These are phyloP conservation scores for Elymus sibiricus DNA, from an alignment of 176 grass and related monocot genomes.

Conservation along the genomic window DNA sequence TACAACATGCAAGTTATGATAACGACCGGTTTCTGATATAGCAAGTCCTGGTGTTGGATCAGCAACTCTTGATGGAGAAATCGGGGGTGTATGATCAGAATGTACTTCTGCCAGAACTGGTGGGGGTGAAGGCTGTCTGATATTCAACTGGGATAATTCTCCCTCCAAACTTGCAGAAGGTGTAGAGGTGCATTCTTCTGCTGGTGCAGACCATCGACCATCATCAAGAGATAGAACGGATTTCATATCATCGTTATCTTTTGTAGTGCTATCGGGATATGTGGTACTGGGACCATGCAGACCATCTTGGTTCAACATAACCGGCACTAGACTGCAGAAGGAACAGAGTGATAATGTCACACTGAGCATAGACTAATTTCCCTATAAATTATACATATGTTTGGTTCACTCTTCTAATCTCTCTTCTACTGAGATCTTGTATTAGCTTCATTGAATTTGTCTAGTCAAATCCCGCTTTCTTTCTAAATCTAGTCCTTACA, in stretches of 20 bases:
- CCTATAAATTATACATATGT: constrained; percentile 23
- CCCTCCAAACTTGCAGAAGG: constrained; percentile 51
- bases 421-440: constrained; percentile 5
- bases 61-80: constrained; percentile 82
- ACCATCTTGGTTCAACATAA: constrained; percentile 58
- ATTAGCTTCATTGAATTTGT: background rate
- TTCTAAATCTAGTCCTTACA: background rate
- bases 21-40: constrained; percentile 43
- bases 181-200: constrained; percentile 43
- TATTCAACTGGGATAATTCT: constrained; percentile 65
- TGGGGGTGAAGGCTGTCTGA: constrained; percentile 88
- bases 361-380: constrained; percentile 1
- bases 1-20: constrained; percentile 97
- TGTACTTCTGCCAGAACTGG: constrained; percentile 81
- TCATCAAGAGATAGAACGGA: constrained; percentile 98
- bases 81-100: constrained; percentile 39
- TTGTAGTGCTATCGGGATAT: constrained; percentile 33
- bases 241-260: constrained; percentile 70
- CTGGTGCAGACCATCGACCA: constrained; percentile 70
- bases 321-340: constrained; percentile 52
- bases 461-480: background rate
- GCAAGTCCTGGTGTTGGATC: constrained; percentile 86
- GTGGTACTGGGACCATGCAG: constrained; percentile 30
- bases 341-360: constrained; percentile 9
- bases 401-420: background rate